Base-by-base conservation (phyloP, 139 green algal genomes). In the Penium margaritaceum region DNA sequence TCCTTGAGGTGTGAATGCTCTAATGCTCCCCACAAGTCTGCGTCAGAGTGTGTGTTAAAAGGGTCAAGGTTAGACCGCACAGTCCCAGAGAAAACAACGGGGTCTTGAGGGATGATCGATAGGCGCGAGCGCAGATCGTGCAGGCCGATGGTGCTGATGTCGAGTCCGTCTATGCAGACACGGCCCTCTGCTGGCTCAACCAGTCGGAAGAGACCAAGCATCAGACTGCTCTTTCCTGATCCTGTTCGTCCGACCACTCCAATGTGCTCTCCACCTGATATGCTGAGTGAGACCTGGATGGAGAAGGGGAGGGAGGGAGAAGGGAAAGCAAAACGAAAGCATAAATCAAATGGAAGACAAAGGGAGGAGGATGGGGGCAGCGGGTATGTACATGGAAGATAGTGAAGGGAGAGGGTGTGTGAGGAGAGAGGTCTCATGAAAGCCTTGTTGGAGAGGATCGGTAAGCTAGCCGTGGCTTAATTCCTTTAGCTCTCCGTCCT, bases 1-100 rank as follows among this genome's bases (percentile, higher is more conserved):
- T 84, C 47, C 47, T 79, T 84, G 46, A 89, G 79, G n/a, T 80
- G 74, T 27, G 74, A 72, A n/a, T 70, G 58, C 27, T 76, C 67
- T 35, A 93, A 79, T 19, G 83, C 85, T 1, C 32, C 35, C 89
- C 88, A 92, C 15, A 95, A 78, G 3, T 77, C 66, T 27, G 78
- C 79, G 76, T 95, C 90, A 9, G 32, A 72, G n/a, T 84, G 37
- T 33, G 87, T 39, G 24, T 78, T 83, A 77, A 97, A 96, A 2
- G 94, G 94, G 76, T 96, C 92, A 44, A 98, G 75, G 84, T 98
- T 98, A 69, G 24, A 82, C 37, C 94, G 84, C 36, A 98, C 75
- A 6, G 79, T 92, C 35, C 94, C 94, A 38, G 72, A 88, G 76
- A 98, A 98, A 43, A 98, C 87, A 34, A 96, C 86, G 0, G 93